Evolutionary conservation across 1,284 basidiomycete species (phyloP), one percentile per base, ranked within the genome.

Genomic region (Abortiporus biennis): DNA sequence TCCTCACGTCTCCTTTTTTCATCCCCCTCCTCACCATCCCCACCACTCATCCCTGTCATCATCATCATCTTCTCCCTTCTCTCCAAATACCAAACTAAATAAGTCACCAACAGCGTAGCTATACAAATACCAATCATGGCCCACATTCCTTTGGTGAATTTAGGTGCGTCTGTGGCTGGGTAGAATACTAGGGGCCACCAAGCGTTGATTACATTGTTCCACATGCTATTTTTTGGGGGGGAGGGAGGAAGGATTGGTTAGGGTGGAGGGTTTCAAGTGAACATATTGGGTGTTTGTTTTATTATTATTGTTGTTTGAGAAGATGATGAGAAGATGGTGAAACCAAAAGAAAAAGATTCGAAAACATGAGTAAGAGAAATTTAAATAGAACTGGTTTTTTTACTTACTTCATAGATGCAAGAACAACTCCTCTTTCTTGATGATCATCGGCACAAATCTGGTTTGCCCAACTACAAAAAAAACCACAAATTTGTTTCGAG

Each of bases 121-220:
- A 68, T 57, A 38, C 71, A 71, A 4, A 68, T 70, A 43, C 72
- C 76, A 33, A 84, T 69, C 77, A 83, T 79, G 12, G 78, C 74
- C 53, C 79, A 76, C 75, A 79, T 76, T 15, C 80, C 80, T 47
- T 74, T 81, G 6, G 53, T 68, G 56, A 84, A 83, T 23, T 63
- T 62, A 12, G 80, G 80, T 12, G 78, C 79, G 45, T 83, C 80
- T 11, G 78, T 79, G 2, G 79, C 78, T 17, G 71, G 72, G 55
- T 83, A 83, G 57, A 84, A 78, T 6, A 84, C 68, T 13, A 83
- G 65, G 31, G 78, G 71, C 79, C 78, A 83, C 78, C 79, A 83
- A 4, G 78, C 78, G 54, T 84, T 84, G 36, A 84, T 58, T 21
- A 68, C 78, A 51, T 82, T 82, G 61, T 78, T 82, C 75, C 78